A percentile compares a stretch with the other conserved stretches of the same genome.
Conservation (phyloP, 495 filamentous ascomycete genomes). For the Trichoderma reesei region DNA sequence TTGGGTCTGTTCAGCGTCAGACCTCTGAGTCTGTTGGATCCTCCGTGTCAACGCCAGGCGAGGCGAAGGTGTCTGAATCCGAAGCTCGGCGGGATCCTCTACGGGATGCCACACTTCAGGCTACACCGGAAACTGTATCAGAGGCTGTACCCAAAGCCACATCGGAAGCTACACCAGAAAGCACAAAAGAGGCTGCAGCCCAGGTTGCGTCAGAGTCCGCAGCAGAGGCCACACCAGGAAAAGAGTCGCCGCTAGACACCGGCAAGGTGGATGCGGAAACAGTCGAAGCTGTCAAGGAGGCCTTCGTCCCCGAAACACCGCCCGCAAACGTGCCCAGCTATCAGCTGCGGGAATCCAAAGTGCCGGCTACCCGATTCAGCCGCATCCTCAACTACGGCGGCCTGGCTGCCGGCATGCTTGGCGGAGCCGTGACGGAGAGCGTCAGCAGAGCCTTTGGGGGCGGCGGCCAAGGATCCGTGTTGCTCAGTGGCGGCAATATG, state of each 20-base stretch:
- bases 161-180: neutral
- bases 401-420: conserved; percentile 87
- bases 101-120: no score
- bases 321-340: conserved; percentile 31
- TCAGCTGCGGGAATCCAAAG: conserved; percentile 76
- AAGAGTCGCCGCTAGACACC: neutral
- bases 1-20: neutral
- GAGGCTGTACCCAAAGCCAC: no score
- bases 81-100: no score
- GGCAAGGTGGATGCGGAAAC: conserved; percentile 1
- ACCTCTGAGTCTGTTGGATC: neutral
- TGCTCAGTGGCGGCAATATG: conserved; percentile 84
- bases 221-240: neutral
- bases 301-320: neutral
- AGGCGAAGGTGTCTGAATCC: no score
- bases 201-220: neutral
- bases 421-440: conserved; percentile 80
- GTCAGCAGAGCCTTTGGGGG: conserved; percentile 58
- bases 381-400: conserved; percentile 92
- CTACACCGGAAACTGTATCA: no score
- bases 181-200: neutral
- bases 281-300: neutral
- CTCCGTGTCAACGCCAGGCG: no score
- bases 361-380: conserved; percentile 79
- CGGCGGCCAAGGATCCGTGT: conserved; percentile 55